Percentiles rank a stretch among this genome's conserved stretches.
Evolutionary conservation across 2,329 filamentous ascomycete genomes (phyloP).

Genomic region (Bipolaris sorokiniana): DNA sequence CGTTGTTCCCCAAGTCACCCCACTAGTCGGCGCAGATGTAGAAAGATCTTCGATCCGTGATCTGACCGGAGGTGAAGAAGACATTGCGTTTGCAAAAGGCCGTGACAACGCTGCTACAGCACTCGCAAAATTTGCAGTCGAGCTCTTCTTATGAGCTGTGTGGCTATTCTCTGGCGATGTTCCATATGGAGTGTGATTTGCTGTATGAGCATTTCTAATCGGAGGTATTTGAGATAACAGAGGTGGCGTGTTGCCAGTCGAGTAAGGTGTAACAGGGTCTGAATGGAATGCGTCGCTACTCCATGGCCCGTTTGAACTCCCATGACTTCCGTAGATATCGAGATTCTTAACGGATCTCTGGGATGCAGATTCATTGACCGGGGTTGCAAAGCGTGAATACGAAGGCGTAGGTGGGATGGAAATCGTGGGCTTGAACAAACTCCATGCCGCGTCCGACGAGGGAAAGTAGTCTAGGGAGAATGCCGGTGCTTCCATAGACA

Average conservation of each 20-base stretch:
- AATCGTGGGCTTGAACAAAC: constrained; percentile 49
- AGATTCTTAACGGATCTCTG: constrained; percentile 38
- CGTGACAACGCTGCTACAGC: constrained; percentile 50
- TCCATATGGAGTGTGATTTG: constrained; percentile 50
- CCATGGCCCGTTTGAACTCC: constrained; percentile 60
- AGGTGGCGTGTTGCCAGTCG: constrained; percentile 61
- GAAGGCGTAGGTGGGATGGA: constrained; percentile 42
- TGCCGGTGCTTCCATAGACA: constrained; percentile 52
- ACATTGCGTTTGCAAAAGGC: constrained; percentile 48
- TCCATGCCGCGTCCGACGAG: constrained; percentile 52
- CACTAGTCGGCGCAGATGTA: constrained; percentile 50
- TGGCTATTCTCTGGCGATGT: constrained; percentile 52
- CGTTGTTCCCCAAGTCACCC: constrained; percentile 56
- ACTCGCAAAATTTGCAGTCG: constrained; percentile 48
- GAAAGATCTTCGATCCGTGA: constrained; percentile 49
- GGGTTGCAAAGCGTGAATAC: constrained; percentile 40
- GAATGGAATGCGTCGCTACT: constrained; percentile 49
- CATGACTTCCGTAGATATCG: constrained; percentile 55
- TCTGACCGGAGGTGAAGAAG: constrained; percentile 48
- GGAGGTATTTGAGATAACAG: constrained; percentile 50
- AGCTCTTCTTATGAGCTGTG: constrained; percentile 38
- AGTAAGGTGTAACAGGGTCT: constrained; percentile 59
- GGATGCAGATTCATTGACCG: constrained; percentile 41
- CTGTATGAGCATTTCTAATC: constrained; percentile 42
- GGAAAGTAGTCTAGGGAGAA: constrained; percentile 58